Evolutionary conservation across 2,329 filamentous ascomycete species (phyloP), one percentile per base, ranked within the genome.

Genomic region (Botrytis deweyae): DNA sequence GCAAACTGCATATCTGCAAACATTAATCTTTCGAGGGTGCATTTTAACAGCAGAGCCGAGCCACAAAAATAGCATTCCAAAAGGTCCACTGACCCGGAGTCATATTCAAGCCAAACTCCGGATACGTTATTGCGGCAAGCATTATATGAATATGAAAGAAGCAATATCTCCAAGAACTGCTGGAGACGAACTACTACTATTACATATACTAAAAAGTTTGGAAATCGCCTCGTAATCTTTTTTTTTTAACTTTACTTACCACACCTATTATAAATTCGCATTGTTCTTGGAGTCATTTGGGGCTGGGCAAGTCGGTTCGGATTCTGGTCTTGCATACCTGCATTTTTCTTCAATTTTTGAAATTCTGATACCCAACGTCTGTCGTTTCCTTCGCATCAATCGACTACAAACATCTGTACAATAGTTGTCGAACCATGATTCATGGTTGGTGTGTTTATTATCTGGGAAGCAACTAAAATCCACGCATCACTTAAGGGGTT

Each of bases 311-410:
- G 36, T 52, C 46, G 61, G 70, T 49, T 52, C 38, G 33, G 61
- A 62, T 58, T 72, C 61, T 20, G 61, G 46, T 72, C 61, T 72
- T 72, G 70, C 70, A 72, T 66, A 72, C 46, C 38, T 52, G 70
- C 42, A 55, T 66, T 25, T 66, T 70, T 70, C 52, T 44, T 44
- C 61, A 22, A 72, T 52, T 66, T 55, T 52, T 44, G 40, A 40
- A 67, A 58, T 72, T 72, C 70, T 72, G 70, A 72, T 72, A 72
- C 70, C 70, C 70, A 72, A 49, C 38, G 46, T 66, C 70, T 66
- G 59, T 66, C 70, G 42, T 72, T 72, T 72, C 61, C 59, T 42
- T 66, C 44, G 44, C 46, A 42, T 66, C 52, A 63, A 66, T 65
- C 70, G 38, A 72, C 22, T 38, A 72, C 22, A 64, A 66, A 66